Conservation (phyloP, 2,329 filamentous ascomycete genomes). For the Akanthomyces lecanii region DNA sequence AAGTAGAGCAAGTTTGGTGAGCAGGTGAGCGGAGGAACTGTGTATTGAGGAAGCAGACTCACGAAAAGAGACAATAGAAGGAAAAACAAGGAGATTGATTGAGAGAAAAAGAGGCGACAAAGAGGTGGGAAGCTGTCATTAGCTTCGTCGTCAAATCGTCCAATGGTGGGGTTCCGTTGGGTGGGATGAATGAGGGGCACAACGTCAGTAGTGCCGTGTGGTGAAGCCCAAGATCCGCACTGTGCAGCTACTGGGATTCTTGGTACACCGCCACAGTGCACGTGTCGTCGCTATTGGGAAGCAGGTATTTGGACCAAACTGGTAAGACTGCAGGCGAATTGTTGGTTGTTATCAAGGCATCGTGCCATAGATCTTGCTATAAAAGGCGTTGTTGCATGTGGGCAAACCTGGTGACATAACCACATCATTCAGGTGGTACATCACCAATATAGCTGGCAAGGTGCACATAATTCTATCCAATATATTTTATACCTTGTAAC, state of each 20-base stretch:
- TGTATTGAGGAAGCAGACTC: not conserved
- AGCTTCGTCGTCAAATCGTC: constrained; percentile 12
- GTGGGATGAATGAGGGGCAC: constrained; percentile 15
- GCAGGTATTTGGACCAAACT: not conserved
- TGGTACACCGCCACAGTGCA: constrained; percentile 15
- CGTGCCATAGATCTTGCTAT: not conserved
- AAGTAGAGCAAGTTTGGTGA: constrained; percentile 1
- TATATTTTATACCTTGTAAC: not conserved
- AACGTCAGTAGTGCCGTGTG: not conserved
- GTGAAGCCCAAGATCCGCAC: constrained; percentile 13
- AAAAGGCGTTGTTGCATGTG: not conserved
- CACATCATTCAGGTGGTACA: not conserved
- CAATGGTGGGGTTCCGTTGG: constrained; percentile 15
- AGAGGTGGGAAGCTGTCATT: constrained; percentile 14
- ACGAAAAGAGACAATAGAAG: constrained; percentile 10
- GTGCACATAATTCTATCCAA: not conserved
- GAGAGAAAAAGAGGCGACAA: constrained; percentile 19
- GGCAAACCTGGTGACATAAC: not conserved
- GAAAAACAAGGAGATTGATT: constrained; percentile 19
- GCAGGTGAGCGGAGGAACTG: not conserved
- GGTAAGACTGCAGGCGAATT: not conserved
- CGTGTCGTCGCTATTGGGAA: constrained; percentile 1
- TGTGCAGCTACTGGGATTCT: constrained; percentile 1
- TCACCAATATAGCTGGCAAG: not conserved
- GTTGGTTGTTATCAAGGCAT: not conserved